Evolutionary conservation across 495 filamentous ascomycete genomes (phyloP).

Genomic region (Astrocystis sublimbata): DNA sequence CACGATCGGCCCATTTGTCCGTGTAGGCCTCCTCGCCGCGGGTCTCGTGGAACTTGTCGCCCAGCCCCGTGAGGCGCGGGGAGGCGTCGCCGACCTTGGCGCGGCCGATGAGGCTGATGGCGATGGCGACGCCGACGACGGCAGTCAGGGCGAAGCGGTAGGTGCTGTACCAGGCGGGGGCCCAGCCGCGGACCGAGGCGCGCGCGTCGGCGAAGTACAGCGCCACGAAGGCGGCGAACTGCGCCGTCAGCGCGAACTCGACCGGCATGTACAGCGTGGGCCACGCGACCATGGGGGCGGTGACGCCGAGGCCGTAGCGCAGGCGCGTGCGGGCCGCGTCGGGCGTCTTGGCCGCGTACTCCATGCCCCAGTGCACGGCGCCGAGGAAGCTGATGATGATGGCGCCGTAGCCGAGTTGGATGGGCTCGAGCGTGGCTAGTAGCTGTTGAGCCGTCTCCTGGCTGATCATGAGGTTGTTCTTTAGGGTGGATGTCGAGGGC

Average conservation of each 20-base stretch:
- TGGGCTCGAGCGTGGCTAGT: constrained; percentile 79
- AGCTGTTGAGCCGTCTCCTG: constrained; percentile 71
- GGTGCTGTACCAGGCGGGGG: constrained; percentile 86
- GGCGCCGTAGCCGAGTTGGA: constrained; percentile 92
- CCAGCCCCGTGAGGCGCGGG: constrained; percentile 44
- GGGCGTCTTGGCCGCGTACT: constrained; percentile 55
- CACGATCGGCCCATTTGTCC: constrained; percentile 65
- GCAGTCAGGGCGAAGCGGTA: constrained; percentile 97
- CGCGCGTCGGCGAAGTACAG: constrained; percentile 88
- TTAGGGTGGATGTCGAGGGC: constrained; percentile 58
- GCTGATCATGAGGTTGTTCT: constrained; percentile 57
- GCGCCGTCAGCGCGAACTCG: constrained; percentile 84
- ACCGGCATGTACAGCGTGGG: constrained; percentile 84
- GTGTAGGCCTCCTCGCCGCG: constrained; percentile 43
- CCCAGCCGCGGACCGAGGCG: constrained; percentile 74
- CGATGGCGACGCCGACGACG: constrained; percentile 82
- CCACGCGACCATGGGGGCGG: constrained; percentile 87
- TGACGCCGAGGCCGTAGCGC: constrained; percentile 80
- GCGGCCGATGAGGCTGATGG: constrained; percentile 82
- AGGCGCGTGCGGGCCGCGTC: constrained; percentile 38
- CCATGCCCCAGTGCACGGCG: constrained; percentile 90
- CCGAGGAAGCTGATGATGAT: constrained; percentile 95
- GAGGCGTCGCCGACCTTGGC: constrained; percentile 71
- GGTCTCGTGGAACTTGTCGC: constrained; percentile 63
- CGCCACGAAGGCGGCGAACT: constrained; percentile 85